Base-by-base conservation (phyloP, 306 rosid genomes). In the Vachellia pachyceras region DNA sequence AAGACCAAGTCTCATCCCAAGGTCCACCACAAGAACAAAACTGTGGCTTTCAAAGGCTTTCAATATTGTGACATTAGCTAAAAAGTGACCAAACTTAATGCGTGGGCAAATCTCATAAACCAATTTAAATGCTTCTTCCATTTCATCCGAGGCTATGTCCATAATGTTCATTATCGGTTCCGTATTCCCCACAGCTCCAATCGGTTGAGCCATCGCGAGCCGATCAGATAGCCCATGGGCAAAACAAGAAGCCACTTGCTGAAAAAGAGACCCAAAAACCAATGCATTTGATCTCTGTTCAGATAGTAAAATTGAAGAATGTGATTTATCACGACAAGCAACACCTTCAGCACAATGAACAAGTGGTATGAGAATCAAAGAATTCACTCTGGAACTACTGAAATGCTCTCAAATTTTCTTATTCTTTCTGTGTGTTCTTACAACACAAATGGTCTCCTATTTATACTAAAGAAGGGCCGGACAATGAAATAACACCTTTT, bases 21-120 rank as follows among this genome's bases (percentile, higher is more conserved):
- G 65, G 83, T 95, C 99, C 7, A 93, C 88, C 33, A 95, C 97
- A 68, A 92, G 99, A 13, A 95, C 85, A 50, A 80, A 89, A 89
- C 90, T 89, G 91, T 92, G 90, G 83, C 94, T 92, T 94, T 91
- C 97, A 90, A 95, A 91, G 95, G 97, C 99, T 95, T 95, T 97
- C 90, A 95, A 79, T 87, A 95, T 91, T 77, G 84, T 77, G 37
- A 84, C 63, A 70, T 88, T 92, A 58, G 97, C 97, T 68, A 93
- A 90, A 80, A 87, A 92, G 79, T 95, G 99, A 66, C 97, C 97
- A 49, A 92, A 93, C 18, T 88, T 89, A 44, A 95, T 89, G 8
- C 93, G 91, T 42, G 99, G 97, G 76, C 94, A 91, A 37, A 82
- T 87, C 20, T 91, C 93, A 75, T 91, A 91, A 20, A 91, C 97